These are phyloP conservation scores for Fusarium redolens DNA, from an alignment of 2,329 filamentous ascomycete genomes.

Conservation along the genomic window DNA sequence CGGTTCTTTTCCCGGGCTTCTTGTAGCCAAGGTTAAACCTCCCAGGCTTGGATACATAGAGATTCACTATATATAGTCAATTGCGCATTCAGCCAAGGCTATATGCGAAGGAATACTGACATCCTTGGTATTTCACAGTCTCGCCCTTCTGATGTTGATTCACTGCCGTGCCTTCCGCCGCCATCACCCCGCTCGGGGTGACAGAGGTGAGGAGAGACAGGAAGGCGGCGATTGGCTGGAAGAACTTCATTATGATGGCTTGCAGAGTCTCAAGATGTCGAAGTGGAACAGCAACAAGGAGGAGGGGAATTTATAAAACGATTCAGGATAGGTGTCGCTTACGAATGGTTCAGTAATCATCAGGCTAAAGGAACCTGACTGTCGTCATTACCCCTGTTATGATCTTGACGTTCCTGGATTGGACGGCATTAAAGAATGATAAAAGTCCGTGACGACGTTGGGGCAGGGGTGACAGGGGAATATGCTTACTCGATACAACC, in stretches of 20 bases:
- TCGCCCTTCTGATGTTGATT: not conserved
- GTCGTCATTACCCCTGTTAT: not conserved
- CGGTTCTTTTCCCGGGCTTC: not conserved
- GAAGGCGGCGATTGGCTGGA: conserved; percentile 1
- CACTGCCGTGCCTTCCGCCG: not conserved
- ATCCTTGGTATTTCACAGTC: conserved; percentile 9
- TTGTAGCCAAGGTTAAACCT: not conserved
- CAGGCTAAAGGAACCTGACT: not conserved
- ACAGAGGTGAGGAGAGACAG: not conserved
- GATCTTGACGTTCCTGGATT: not conserved
- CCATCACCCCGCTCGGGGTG: not conserved
- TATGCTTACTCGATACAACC: not conserved
- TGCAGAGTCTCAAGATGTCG: not conserved
- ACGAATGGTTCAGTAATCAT: not conserved
- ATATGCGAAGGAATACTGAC: not conserved
- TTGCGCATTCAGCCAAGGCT: fast-evolving
- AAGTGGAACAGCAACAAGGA: too few species aligned
- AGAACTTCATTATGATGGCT: conserved; percentile 2
- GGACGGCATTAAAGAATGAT: not conserved
- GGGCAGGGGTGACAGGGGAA: not conserved
- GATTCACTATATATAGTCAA: not conserved
- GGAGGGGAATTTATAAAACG: not conserved
- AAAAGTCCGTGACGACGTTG: not conserved
- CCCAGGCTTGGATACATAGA: conserved; percentile 20
- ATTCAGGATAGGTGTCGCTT: not conserved